Percentiles rank a stretch among this genome's conserved stretches.
These are phyloP conservation scores for Actinomortierella ambigua DNA, from an alignment of 371 early-diverging fungal genomes.

Conservation along the genomic window DNA sequence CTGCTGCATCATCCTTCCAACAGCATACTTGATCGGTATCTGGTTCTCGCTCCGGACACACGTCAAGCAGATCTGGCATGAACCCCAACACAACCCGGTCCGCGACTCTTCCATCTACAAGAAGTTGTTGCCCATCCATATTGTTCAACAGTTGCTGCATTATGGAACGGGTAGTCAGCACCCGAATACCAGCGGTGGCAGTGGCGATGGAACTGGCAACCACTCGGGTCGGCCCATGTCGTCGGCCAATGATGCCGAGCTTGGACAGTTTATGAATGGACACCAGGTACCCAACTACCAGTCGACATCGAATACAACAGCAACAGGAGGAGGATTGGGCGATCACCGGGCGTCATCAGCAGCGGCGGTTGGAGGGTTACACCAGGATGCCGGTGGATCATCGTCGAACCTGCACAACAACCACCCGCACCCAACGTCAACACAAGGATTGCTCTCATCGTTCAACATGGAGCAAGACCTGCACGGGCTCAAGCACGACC, in stretches of 20 bases:
- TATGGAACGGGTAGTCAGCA: slow-evolving; percentile 16
- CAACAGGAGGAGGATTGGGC: no score
- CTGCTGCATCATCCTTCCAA: slow-evolving; percentile 84
- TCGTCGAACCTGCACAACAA: slow-evolving; percentile 11
- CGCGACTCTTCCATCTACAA: slow-evolving; percentile 52
- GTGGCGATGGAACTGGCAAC: background rate
- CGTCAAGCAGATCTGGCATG: slow-evolving; percentile 84
- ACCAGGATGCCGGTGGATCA: background rate
- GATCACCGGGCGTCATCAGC: no score
- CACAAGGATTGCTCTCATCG: slow-evolving; percentile 28
- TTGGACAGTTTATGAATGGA: slow-evolving; percentile 21
- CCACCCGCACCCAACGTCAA: slow-evolving; percentile 26
- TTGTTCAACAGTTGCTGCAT: slow-evolving; percentile 45
- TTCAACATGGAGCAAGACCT: slow-evolving; percentile 27
- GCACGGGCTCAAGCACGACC: slow-evolving; percentile 47
- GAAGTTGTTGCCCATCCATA: slow-evolving; percentile 37
- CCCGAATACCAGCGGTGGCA: no score
- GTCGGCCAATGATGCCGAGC: slow-evolving; percentile 13
- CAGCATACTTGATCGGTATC: slow-evolving; percentile 90
- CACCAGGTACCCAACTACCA: slow-evolving; percentile 35
- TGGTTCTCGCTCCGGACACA: slow-evolving; percentile 95
- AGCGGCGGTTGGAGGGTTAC: no score
- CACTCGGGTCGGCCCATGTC: background rate
- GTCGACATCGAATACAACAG: slow-evolving; percentile 16
- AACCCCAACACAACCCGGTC: slow-evolving; percentile 42